Evolutionary conservation across 2,329 filamentous ascomycete species (phyloP).

Genomic region (Aspergillus eucalypticola): DNA sequence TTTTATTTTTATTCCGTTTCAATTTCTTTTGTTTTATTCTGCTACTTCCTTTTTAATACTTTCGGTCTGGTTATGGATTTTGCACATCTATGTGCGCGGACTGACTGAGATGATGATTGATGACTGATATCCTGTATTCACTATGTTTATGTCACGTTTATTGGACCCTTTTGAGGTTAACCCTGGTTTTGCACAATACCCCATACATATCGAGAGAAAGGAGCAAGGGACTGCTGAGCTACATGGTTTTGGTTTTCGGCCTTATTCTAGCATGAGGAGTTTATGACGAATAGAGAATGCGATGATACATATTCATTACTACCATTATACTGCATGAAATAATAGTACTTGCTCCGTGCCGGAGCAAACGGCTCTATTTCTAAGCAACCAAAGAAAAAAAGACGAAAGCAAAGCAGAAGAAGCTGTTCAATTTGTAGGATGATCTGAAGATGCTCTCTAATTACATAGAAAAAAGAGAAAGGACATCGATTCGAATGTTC

Average conservation of each 20-base stretch:
- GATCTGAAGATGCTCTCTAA: too few species aligned
- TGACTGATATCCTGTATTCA: constrained; percentile 3
- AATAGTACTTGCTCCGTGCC: too few species aligned
- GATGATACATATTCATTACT: neutral
- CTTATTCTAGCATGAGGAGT: neutral
- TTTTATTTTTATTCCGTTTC: neutral
- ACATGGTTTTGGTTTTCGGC: neutral
- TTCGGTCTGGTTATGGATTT: neutral
- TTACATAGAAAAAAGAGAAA: too few species aligned
- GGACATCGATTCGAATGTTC: too few species aligned
- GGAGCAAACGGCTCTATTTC: too few species aligned
- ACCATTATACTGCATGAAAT: neutral
- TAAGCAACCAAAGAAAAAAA: too few species aligned
- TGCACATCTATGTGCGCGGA: neutral
- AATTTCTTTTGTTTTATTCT: neutral
- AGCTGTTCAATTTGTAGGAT: too few species aligned
- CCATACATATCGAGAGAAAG: neutral
- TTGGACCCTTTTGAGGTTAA: neutral
- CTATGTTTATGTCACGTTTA: neutral
- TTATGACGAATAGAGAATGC: neutral
- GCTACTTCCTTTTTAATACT: neutral
- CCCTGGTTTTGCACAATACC: neutral
- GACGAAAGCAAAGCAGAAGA: too few species aligned
- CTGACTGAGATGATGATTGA: neutral
- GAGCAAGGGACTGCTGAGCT: neutral